These are phyloP conservation scores for Albugo candida DNA, from an alignment of 352 stramenopile genomes.

Conservation along the genomic window DNA sequence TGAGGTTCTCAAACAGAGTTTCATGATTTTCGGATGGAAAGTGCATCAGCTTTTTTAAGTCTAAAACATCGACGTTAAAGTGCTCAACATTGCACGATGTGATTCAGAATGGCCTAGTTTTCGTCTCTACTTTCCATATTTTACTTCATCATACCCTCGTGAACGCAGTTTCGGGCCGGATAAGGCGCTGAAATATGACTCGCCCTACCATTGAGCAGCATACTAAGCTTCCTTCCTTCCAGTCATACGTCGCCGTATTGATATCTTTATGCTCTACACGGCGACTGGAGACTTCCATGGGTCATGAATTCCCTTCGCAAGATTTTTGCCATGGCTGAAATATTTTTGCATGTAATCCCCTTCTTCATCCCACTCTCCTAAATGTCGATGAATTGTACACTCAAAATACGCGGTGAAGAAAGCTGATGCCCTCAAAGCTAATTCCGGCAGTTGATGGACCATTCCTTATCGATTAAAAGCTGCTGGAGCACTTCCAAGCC, in stretches of 20 bases:
- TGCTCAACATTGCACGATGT: too few species aligned
- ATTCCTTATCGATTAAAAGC: slow-evolving; percentile 92
- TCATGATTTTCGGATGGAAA: too few species aligned
- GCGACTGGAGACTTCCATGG: slow-evolving; percentile 86
- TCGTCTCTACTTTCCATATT: too few species aligned
- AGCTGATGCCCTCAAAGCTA: slow-evolving; percentile 88
- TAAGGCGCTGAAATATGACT: too few species aligned
- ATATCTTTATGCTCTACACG: slow-evolving; percentile 82
- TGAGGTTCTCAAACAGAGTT: too few species aligned
- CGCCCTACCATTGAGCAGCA: too few species aligned
- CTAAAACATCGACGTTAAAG: too few species aligned
- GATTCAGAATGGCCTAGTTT: too few species aligned
- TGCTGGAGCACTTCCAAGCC: slow-evolving; percentile 84
- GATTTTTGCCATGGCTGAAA: slow-evolving; percentile 83
- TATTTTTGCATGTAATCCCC: slow-evolving; percentile 87
- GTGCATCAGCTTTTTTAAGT: too few species aligned
- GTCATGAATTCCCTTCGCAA: slow-evolving; percentile 94
- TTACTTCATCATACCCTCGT: too few species aligned
- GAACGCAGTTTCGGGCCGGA: too few species aligned
- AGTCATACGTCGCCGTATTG: slow-evolving; percentile 82
- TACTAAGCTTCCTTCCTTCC: slow-evolving; percentile 76
- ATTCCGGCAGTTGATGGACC: slow-evolving; percentile 93
- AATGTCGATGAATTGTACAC: slow-evolving; percentile 89
- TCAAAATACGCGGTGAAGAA: slow-evolving; percentile 96
- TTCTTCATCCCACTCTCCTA: slow-evolving; percentile 89